A percentile compares a stretch with the other conserved stretches of the same genome.
Evolutionary conservation across 352 stramenopile genomes (phyloP).

Genomic region (Pilasporangium apinafurcum): DNA sequence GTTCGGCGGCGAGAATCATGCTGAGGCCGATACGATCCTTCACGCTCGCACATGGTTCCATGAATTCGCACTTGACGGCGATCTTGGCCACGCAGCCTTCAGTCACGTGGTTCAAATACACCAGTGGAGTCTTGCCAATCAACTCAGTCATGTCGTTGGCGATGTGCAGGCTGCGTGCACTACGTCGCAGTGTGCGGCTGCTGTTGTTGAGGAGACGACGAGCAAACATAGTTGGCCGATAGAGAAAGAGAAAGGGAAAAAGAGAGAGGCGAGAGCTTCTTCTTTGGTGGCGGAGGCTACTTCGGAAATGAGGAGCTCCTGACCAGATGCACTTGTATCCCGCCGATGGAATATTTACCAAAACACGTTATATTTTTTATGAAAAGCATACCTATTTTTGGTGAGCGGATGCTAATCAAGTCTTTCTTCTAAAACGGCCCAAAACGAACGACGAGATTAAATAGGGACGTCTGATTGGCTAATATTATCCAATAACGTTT

Average conservation of each 20-base stretch:
- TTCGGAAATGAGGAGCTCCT: slow-evolving; percentile 10
- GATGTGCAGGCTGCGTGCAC: slow-evolving; percentile 67
- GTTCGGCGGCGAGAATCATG: slow-evolving; percentile 80
- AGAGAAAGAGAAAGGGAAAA: neutral
- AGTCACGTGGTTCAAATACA: slow-evolving; percentile 87
- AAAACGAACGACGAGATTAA: neutral
- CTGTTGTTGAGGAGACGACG: slow-evolving; percentile 17
- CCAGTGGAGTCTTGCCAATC: slow-evolving; percentile 93
- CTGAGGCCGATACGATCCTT: slow-evolving; percentile 85
- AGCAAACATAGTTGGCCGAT: neutral
- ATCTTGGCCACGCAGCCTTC: slow-evolving; percentile 78
- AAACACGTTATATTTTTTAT: no score
- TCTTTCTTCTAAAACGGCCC: neutral
- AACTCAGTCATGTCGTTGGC: slow-evolving; percentile 92
- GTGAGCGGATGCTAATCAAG: no score
- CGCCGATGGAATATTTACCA: no score
- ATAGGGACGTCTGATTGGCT: slow-evolving; percentile 6
- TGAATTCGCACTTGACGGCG: slow-evolving; percentile 88
- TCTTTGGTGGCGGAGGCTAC: neutral
- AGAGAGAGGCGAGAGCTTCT: slow-evolving; percentile 12
- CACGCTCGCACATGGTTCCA: slow-evolving; percentile 83
- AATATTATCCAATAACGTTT: slow-evolving; percentile 4
- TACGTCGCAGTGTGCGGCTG: slow-evolving; percentile 22
- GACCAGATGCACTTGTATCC: no score
- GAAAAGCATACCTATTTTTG: no score